Conservation (phyloP, 805 yeast genomes). For the Monosporozyma yasuniensis region DNA sequence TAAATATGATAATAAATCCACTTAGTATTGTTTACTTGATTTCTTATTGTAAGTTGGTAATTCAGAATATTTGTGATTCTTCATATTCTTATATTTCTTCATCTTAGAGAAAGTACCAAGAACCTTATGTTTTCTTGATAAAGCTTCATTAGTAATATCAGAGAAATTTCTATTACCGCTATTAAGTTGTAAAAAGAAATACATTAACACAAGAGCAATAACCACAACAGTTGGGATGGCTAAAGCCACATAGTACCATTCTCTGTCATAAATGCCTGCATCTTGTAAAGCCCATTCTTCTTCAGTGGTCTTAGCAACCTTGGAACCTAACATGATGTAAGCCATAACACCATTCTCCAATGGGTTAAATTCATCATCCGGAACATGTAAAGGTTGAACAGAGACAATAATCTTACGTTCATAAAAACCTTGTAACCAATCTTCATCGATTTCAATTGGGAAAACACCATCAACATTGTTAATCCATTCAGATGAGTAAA, state of each 20-base stretch:
- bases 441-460: slow-evolving; percentile 51
- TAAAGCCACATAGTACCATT: slow-evolving; percentile 54
- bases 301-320: slow-evolving; percentile 37
- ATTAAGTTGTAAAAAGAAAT: slow-evolving; percentile 50
- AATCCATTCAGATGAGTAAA: slow-evolving; percentile 68
- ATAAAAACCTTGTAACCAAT: slow-evolving; percentile 53
- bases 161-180: slow-evolving; percentile 47
- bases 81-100: slow-evolving; percentile 24
- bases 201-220: slow-evolving; percentile 53
- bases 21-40: slow-evolving; percentile 16
- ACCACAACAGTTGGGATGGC: slow-evolving; percentile 60
- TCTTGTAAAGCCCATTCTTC: slow-evolving; percentile 36
- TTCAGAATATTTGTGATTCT: slow-evolving; percentile 34
- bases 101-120: slow-evolving; percentile 33
- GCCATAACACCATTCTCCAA: slow-evolving; percentile 46
- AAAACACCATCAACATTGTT: slow-evolving; percentile 50
- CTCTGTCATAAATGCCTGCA: slow-evolving; percentile 37
- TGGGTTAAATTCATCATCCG: slow-evolving; percentile 58
- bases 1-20: background rate
- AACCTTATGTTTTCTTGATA: slow-evolving; percentile 32
- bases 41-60: slow-evolving; percentile 32
- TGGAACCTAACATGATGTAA: slow-evolving; percentile 31
- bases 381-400: slow-evolving; percentile 60
- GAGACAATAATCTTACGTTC: slow-evolving; percentile 52
- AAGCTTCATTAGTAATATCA: slow-evolving; percentile 31